Evolutionary conservation across 2,329 filamentous ascomycete genomes (phyloP).

Genomic region (Pseudogymnoascus sp.): DNA sequence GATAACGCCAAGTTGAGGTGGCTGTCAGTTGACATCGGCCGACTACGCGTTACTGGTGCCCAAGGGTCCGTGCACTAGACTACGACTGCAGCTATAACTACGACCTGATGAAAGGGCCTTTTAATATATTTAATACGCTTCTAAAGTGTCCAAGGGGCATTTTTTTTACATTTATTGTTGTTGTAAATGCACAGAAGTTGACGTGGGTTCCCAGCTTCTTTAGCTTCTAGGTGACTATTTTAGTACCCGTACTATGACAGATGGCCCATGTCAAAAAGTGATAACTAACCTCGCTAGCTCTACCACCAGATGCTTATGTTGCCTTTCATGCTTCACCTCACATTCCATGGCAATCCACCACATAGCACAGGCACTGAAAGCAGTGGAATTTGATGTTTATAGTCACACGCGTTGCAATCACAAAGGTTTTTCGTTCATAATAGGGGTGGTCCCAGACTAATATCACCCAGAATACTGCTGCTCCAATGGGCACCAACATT

Average conservation of each 20-base stretch:
- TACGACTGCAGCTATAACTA: not conserved
- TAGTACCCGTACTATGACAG: not conserved
- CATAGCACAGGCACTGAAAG: not conserved
- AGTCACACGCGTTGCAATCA: not conserved
- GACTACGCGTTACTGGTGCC: not conserved
- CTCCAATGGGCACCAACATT: not conserved
- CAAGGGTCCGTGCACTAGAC: not conserved
- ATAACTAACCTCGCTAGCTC: not conserved
- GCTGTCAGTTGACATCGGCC: not conserved
- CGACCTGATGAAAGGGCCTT: not conserved
- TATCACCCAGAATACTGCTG: not conserved
- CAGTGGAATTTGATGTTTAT: not conserved
- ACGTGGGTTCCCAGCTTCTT: not conserved
- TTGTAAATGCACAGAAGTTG: not conserved
- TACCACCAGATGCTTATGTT: not conserved
- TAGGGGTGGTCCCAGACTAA: not conserved
- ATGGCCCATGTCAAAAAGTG: not conserved
- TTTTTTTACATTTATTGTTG: not conserved
- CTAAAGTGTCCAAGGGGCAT: not conserved
- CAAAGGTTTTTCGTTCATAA: not conserved
- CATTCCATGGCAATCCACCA: not conserved
- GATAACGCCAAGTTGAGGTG: constrained; percentile 5
- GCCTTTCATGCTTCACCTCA: not conserved
- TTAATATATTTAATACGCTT: not conserved
- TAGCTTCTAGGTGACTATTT: not conserved